Evolutionary conservation across 176 grass and related monocot species (phyloP).

Genomic region (Stipa capillata): DNA sequence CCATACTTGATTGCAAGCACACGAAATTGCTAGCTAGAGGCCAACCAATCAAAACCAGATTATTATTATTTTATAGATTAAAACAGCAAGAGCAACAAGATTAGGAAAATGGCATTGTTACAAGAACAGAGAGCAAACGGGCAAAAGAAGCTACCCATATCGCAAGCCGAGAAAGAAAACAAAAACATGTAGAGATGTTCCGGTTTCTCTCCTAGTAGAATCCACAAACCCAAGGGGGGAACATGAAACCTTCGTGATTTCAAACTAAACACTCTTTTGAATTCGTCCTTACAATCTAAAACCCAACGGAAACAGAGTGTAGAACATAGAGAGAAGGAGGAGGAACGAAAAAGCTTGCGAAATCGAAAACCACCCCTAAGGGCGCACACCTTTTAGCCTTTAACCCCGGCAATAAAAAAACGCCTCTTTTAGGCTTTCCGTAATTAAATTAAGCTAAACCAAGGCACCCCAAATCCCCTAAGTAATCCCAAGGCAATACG

Average conservation of each 20-base stretch:
- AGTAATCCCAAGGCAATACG: constrained; percentile 22
- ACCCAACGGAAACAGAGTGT: not conserved
- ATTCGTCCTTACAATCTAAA: not conserved
- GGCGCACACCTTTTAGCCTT: not conserved
- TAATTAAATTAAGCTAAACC: constrained; percentile 8
- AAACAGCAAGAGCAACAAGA: not conserved
- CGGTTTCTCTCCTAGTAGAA: not conserved
- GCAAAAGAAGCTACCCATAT: not conserved
- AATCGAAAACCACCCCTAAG: not conserved
- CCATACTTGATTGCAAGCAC: constrained; percentile 1
- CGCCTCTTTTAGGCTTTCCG: not conserved
- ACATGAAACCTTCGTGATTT: not conserved
- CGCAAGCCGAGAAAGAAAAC: not conserved
- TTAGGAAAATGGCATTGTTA: not conserved
- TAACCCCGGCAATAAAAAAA: constrained; percentile 5
- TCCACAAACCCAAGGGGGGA: not conserved
- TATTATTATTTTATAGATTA: not conserved
- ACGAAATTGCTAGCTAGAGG: not conserved
- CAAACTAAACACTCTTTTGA: not conserved
- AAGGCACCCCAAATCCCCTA: not conserved
- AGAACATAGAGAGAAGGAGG: not conserved
- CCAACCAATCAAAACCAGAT: not conserved
- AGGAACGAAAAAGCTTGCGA: not conserved
- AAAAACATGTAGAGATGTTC: not conserved
- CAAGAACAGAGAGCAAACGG: not conserved